Percentiles rank a stretch among this genome's conserved stretches.
Conservation (phyloP, 305 asterid genomes). For the Fraxinus albicans region DNA sequence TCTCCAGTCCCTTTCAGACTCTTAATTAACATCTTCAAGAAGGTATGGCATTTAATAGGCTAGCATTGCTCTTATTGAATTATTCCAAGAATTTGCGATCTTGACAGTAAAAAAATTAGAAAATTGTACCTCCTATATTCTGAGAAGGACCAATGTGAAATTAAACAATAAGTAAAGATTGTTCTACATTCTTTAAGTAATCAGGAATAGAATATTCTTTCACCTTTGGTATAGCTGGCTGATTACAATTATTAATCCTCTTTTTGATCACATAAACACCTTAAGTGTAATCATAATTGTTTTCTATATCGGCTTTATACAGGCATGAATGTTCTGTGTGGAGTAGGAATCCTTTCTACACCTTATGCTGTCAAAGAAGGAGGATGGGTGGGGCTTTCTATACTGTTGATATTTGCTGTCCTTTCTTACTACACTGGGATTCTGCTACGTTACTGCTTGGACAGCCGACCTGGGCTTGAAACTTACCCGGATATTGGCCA, state of each 20-base stretch:
- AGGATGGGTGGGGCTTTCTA: slow-evolving; percentile 86
- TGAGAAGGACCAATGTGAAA: neutral
- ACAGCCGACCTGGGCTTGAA: slow-evolving; percentile 89
- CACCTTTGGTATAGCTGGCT: neutral
- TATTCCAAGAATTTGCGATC: neutral
- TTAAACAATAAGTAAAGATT: neutral
- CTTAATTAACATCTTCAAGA: neutral
- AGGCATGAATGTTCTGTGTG: slow-evolving; percentile 90
- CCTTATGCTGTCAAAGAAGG: slow-evolving; percentile 96
- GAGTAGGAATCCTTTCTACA: slow-evolving; percentile 94
- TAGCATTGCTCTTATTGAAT: neutral
- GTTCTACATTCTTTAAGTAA: neutral
- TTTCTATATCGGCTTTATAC: slow-evolving; percentile 16
- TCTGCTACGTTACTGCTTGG: slow-evolving; percentile 74
- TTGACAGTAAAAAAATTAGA: neutral
- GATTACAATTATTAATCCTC: neutral
- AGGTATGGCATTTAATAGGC: neutral
- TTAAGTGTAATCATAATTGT: neutral
- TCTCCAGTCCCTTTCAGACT: neutral
- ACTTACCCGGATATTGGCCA: slow-evolving; percentile 97
- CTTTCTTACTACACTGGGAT: slow-evolving; percentile 91
- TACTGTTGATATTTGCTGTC: slow-evolving; percentile 60
- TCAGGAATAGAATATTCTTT: neutral
- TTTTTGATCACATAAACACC: neutral
- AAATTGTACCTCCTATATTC: neutral